These are phyloP conservation scores for Ramularia endophylla DNA, from an alignment of 2,329 filamentous ascomycete species.

Conservation along the genomic window DNA sequence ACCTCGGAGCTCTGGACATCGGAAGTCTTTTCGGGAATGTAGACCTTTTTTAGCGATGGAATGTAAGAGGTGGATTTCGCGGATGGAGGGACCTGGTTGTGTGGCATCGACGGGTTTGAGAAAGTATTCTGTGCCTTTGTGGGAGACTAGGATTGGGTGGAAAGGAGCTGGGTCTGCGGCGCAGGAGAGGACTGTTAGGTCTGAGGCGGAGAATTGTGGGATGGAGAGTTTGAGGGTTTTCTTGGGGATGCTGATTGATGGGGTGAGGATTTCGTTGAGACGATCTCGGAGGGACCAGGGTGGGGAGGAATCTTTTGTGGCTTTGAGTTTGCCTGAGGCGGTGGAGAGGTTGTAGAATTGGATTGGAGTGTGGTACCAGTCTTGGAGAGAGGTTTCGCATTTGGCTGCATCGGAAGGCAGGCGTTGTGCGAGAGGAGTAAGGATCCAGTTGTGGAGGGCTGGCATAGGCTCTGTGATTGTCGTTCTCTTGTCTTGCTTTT, in stretches of 20 bases:
- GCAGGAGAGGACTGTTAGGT: constrained; percentile 22
- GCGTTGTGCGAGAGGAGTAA: constrained; percentile 19
- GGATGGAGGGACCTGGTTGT: constrained; percentile 29
- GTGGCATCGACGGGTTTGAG: constrained; percentile 30
- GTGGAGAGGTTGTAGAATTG: constrained; percentile 27
- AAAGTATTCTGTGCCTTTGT: constrained; percentile 20
- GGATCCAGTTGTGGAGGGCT: constrained; percentile 28
- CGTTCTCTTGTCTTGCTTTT: constrained; percentile 10
- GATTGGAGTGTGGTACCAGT: constrained; percentile 28
- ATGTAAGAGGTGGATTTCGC: constrained; percentile 29
- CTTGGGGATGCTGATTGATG: constrained; percentile 29
- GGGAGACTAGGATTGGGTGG: constrained; percentile 21
- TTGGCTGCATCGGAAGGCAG: constrained; percentile 2
- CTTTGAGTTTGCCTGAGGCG: constrained; percentile 20
- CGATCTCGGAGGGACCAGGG: constrained; percentile 14
- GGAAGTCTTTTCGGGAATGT: constrained; percentile 20
- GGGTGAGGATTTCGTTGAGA: constrained; percentile 21
- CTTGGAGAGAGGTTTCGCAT: constrained; percentile 18
- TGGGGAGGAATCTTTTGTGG: constrained; percentile 20
- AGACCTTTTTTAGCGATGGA: constrained; percentile 24
- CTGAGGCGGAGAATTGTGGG: constrained; percentile 19
- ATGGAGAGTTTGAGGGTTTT: constrained; percentile 28
- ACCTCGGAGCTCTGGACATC: constrained; percentile 26
- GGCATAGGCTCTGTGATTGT: constrained; percentile 14
- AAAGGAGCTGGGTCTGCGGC: constrained; percentile 23